Conservation (phyloP, 495 filamentous ascomycete species). For the Xylaria grammica region DNA sequence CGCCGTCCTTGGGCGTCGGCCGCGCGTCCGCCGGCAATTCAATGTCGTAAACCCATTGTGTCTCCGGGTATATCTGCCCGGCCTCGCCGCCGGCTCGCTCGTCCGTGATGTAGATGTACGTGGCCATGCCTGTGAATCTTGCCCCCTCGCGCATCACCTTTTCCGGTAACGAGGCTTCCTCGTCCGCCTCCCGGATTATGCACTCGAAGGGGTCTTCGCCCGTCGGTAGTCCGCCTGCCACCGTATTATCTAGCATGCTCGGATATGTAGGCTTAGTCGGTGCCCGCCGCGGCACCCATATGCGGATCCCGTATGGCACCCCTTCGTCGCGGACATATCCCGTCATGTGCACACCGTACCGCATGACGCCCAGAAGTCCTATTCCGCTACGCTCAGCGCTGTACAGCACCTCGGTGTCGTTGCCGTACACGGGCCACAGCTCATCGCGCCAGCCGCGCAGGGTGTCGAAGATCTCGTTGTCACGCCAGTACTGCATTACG, state of each 20-base stretch:
- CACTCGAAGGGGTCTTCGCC: slow-evolving; percentile 78
- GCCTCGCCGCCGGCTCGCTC: slow-evolving; percentile 80
- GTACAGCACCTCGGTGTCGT: slow-evolving; percentile 65
- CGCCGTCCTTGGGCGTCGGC: slow-evolving; percentile 79
- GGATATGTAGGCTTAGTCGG: slow-evolving; percentile 82
- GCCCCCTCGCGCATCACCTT: slow-evolving; percentile 65
- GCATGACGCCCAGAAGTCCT: slow-evolving; percentile 82
- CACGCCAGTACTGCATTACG: slow-evolving; percentile 68
- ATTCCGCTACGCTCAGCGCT: slow-evolving; percentile 80
- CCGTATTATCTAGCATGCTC: slow-evolving; percentile 90
- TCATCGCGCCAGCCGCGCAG: slow-evolving; percentile 88
- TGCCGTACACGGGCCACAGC: slow-evolving; percentile 81
- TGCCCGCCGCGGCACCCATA: slow-evolving; percentile 85
- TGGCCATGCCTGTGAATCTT: slow-evolving; percentile 69
- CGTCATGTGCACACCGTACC: slow-evolving; percentile 90
- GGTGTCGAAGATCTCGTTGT: slow-evolving; percentile 68
- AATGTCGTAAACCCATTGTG: slow-evolving; percentile 90
- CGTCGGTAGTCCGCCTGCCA: slow-evolving; percentile 86
- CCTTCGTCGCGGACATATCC: slow-evolving; percentile 65
- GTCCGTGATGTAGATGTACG: slow-evolving; percentile 85
- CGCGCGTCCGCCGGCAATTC: slow-evolving; percentile 70
- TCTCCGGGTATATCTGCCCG: slow-evolving; percentile 89
- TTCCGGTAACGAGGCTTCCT: slow-evolving; percentile 87
- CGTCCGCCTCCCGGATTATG: slow-evolving; percentile 81
- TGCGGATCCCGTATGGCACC: slow-evolving; percentile 63